phyloP scores from a whole-genome alignment of 2,329 filamentous ascomycete genomes.

The Trichoderma sp. region DNA sequence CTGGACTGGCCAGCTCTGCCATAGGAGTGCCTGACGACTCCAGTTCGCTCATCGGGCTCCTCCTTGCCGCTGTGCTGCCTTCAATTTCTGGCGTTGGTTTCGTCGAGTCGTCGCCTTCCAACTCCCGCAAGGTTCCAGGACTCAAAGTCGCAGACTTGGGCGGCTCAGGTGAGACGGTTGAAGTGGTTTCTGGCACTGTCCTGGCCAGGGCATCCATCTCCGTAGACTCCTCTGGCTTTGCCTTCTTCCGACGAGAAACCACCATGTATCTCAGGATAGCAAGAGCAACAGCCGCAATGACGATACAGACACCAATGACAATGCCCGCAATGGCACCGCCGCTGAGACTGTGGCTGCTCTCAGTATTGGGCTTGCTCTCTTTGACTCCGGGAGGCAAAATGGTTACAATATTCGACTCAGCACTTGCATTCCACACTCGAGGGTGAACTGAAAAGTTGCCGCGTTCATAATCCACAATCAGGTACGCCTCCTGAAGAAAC shows the following conservation, averaged over 20 bases:
- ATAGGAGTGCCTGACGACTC: not conserved
- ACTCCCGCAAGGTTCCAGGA: not conserved
- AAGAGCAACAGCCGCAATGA: not conserved
- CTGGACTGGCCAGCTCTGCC: not conserved
- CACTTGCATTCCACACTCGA: conserved; percentile 20
- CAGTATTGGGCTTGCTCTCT: not conserved
- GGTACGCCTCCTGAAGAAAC: conserved; percentile 25
- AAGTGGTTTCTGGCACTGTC: not conserved
- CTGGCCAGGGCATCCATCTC: not conserved
- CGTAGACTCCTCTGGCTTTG: not conserved
- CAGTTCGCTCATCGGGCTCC: conserved; percentile 9
- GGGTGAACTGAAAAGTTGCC: conserved; percentile 22
- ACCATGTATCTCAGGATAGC: conserved; percentile 9
- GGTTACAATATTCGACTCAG: conserved; percentile 16
- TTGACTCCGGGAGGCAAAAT: conserved; percentile 17
- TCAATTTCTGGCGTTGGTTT: not conserved
- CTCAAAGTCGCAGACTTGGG: not conserved
- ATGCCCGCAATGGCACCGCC: conserved; percentile 18
- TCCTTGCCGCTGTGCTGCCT: conserved; percentile 5
- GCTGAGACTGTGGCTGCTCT: not conserved
- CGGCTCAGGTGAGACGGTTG: not conserved
- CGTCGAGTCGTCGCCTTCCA: conserved; percentile 3
- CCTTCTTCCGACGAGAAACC: conserved; percentile 12
- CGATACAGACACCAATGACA: conserved; percentile 13
- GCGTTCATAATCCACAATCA: conserved; percentile 26